Percentiles rank a stretch among this genome's conserved stretches.
These are phyloP conservation scores for Dendrocalamus latiflorus DNA, from an alignment of 202 grass and related monocot species.

Conservation along the genomic window DNA sequence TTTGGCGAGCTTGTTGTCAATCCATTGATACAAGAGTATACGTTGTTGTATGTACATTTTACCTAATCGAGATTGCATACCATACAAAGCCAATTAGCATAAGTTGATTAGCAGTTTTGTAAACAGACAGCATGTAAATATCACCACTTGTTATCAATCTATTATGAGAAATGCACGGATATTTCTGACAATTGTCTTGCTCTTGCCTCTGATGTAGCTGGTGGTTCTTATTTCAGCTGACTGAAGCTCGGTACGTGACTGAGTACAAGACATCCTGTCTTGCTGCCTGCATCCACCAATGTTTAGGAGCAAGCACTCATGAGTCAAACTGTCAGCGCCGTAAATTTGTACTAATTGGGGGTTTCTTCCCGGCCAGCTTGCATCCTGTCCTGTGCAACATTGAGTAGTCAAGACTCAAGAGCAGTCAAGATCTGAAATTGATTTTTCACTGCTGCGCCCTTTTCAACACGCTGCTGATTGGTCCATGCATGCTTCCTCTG, in stretches of 20 bases:
- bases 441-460: slow-evolving; percentile 9
- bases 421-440: slow-evolving; percentile 39
- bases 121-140: slow-evolving; percentile 44
- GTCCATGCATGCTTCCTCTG: slow-evolving; percentile 24
- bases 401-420: neutral
- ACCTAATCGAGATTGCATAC: neutral
- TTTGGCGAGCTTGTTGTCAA: slow-evolving; percentile 36
- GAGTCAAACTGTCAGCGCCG: slow-evolving; percentile 11
- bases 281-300: slow-evolving; percentile 12
- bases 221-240: slow-evolving; percentile 4
- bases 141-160: slow-evolving; percentile 1
- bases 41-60: slow-evolving; percentile 30
- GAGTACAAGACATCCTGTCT: neutral
- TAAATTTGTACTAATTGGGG: slow-evolving; percentile 1
- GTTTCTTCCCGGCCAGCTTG: slow-evolving; percentile 9
- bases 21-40: slow-evolving; percentile 30
- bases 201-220: neutral
- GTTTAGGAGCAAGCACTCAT: slow-evolving; percentile 1
- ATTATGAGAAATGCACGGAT: neutral
- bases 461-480: slow-evolving; percentile 29
- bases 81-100: slow-evolving; percentile 6
- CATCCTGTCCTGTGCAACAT: slow-evolving; percentile 20
- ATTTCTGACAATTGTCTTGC: neutral
- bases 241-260: neutral
- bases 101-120: slow-evolving; percentile 32